Evolutionary conservation across 108 stramenopile species (phyloP).

Genomic region (Skeletonema menzelii): DNA sequence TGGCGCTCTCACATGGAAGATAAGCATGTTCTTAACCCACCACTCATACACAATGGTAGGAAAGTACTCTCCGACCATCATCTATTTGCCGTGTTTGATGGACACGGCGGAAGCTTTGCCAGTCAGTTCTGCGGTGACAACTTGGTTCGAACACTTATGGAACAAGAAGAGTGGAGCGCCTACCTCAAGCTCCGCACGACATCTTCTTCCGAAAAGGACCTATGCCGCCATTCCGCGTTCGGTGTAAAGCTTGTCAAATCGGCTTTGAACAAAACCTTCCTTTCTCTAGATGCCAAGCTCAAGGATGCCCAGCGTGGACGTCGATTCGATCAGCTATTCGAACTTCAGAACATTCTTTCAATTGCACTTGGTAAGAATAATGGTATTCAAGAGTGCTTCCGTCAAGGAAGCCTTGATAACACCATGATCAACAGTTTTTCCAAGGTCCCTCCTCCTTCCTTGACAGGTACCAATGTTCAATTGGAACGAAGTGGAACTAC

Average conservation of each 20-base stretch:
- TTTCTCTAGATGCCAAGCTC: constrained; percentile 58
- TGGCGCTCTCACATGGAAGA: constrained; percentile 89
- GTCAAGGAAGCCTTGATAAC: constrained; percentile 25
- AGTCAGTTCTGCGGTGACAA: constrained; percentile 65
- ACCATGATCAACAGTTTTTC: constrained; percentile 15
- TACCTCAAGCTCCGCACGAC: constrained; percentile 51
- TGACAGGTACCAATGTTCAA: constrained; percentile 23
- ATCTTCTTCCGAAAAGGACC: not conserved
- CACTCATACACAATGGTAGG: constrained; percentile 15
- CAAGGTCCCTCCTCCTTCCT: constrained; percentile 5
- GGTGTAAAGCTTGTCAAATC: constrained; percentile 60
- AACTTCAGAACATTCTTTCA: constrained; percentile 17
- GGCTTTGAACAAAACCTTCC: constrained; percentile 70
- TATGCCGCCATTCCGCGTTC: constrained; percentile 41
- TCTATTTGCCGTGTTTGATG: constrained; percentile 88
- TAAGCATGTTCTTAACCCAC: constrained; percentile 51
- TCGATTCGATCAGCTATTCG: constrained; percentile 23
- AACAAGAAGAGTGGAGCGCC: constrained; percentile 45
- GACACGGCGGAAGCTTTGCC: constrained; percentile 90
- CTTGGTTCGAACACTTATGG: constrained; percentile 60
- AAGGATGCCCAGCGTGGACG: constrained; percentile 13
- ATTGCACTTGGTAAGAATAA: constrained; percentile 8
- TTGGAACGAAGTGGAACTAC: constrained; percentile 88
- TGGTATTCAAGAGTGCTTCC: constrained; percentile 21
- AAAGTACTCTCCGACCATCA: constrained; percentile 51